A percentile compares a stretch with the other conserved stretches of the same genome.
Evolutionary conservation across 768 basidiomycete genomes (phyloP).

Genomic region (Rhizopogon salebrosus): DNA sequence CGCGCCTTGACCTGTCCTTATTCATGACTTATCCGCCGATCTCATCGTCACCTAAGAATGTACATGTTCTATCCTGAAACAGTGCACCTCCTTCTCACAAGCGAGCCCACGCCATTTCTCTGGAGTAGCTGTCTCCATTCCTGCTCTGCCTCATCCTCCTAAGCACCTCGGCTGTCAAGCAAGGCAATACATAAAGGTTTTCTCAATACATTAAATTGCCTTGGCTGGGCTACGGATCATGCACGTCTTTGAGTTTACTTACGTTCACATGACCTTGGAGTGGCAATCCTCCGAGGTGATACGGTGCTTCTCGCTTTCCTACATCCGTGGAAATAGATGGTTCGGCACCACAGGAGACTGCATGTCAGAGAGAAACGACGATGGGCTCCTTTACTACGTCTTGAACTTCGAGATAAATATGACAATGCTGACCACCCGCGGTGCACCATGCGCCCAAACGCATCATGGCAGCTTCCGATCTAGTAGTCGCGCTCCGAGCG

Average conservation of each 20-base stretch:
- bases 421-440: background rate
- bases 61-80: slow-evolving; percentile 17
- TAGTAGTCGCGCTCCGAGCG: slow-evolving; percentile 15
- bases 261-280: slow-evolving; percentile 1
- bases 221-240: background rate
- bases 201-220: background rate
- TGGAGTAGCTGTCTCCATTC: background rate
- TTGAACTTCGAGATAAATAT: too few relatives aligned
- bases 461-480: background rate
- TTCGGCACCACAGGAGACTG: background rate
- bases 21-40: slow-evolving; percentile 31
- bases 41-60: slow-evolving; percentile 24
- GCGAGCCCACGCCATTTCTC: background rate
- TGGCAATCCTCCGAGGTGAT: slow-evolving; percentile 8
- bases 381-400: background rate
- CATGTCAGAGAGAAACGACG: background rate
- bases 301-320: background rate
- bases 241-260: background rate
- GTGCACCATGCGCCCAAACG: background rate
- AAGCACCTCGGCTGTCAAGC: background rate
- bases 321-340: slow-evolving; percentile 26
- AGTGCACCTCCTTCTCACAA: background rate
- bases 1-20: slow-evolving; percentile 7
- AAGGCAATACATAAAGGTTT: background rate
- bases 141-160: background rate